These are phyloP conservation scores for Trichoderma sp. DNA, from an alignment of 2,329 filamentous ascomycete species.

Conservation along the genomic window DNA sequence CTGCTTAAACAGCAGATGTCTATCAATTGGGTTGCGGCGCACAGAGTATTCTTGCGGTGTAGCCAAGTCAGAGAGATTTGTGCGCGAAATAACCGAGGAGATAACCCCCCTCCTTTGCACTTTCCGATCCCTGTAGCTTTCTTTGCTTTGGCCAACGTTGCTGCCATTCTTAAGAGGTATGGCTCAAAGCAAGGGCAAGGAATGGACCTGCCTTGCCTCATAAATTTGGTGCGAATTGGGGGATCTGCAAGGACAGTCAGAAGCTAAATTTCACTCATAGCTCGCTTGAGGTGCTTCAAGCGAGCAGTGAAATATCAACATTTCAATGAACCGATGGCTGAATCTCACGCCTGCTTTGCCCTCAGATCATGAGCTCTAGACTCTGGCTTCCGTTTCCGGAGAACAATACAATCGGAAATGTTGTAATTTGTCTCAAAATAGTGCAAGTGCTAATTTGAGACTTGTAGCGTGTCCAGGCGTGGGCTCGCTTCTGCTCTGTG, in stretches of 20 bases:
- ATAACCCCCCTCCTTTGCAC: not conserved
- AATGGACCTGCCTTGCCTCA: not conserved
- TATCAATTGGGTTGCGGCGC: not conserved
- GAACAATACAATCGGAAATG: not conserved
- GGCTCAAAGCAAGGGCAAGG: not conserved
- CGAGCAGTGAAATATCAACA: not conserved
- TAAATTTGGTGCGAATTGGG: not conserved
- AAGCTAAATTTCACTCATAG: slow-evolving; percentile 14
- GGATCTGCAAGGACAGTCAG: slow-evolving; percentile 20
- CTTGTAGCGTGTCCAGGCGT: not conserved
- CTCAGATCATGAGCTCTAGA: not conserved
- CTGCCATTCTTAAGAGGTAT: slow-evolving; percentile 7
- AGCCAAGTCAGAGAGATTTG: not conserved
- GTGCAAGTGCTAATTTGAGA: not conserved
- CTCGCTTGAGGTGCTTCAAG: not conserved
- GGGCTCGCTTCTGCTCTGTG: not conserved
- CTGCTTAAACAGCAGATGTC: not conserved
- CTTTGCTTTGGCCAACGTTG: not conserved
- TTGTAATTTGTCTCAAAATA: not conserved
- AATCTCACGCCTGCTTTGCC: not conserved
- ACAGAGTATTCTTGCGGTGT: not conserved
- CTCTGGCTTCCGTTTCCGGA: not conserved
- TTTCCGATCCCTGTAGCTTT: slow-evolving; percentile 14
- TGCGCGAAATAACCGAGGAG: not conserved
- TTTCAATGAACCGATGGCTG: not conserved